Percentiles rank a stretch among this genome's conserved stretches.
Conservation (phyloP, 208 protist genomes). For the Entamoeba histolytica region DNA sequence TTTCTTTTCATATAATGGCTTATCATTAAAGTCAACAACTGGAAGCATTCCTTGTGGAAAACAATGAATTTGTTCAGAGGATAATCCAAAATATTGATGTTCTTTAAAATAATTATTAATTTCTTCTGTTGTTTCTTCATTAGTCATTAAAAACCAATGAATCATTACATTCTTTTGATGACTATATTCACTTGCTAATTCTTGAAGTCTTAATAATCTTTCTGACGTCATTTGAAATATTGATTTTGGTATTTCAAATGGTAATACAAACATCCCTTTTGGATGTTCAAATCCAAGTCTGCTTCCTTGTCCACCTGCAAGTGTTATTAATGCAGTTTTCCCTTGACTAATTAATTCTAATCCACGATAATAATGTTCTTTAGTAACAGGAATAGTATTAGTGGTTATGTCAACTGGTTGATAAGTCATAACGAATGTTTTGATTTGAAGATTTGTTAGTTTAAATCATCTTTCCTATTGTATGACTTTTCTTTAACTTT, state of each 20-base stretch:
- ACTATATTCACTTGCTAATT: slow-evolving; percentile 28
- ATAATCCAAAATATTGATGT: slow-evolving; percentile 74
- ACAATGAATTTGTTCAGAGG: slow-evolving; percentile 60
- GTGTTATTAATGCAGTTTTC: slow-evolving; percentile 63
- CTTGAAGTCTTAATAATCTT: slow-evolving; percentile 53
- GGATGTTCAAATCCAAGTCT: slow-evolving; percentile 73
- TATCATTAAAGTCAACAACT: slow-evolving; percentile 62
- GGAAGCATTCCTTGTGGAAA: slow-evolving; percentile 65
- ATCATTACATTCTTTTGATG: slow-evolving; percentile 21
- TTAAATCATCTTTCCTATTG: too few species aligned
- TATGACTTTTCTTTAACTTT: too few species aligned
- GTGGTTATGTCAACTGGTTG: background rate
- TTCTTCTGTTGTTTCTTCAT: slow-evolving; percentile 55
- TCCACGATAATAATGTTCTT: background rate
- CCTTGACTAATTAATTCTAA: slow-evolving; percentile 38
- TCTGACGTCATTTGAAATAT: slow-evolving; percentile 86
- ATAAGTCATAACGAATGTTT: background rate
- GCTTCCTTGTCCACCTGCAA: slow-evolving; percentile 89
- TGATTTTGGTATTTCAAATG: slow-evolving; percentile 57
- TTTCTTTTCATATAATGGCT: slow-evolving; percentile 56
- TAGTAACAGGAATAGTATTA: background rate
- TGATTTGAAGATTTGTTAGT: too few species aligned
- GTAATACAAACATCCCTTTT: slow-evolving; percentile 68
- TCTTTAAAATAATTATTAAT: slow-evolving; percentile 67
- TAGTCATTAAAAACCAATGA: slow-evolving; percentile 79